A percentile compares a stretch with the other conserved stretches of the same genome.
phyloP scores from a whole-genome alignment of 441 rosid genomes.

The Populus hybrid region DNA sequence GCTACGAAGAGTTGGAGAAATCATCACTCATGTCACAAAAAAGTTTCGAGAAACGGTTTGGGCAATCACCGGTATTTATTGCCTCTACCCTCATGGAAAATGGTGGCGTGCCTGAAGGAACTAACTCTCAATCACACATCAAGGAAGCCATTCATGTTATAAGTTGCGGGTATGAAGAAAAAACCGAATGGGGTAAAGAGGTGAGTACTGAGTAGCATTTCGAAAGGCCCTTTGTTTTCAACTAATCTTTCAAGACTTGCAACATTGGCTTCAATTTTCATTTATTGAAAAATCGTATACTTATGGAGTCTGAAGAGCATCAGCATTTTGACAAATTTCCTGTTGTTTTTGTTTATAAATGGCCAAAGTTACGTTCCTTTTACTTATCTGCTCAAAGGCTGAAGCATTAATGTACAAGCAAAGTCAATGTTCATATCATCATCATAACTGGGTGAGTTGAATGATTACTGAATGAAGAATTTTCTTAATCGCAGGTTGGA shows the following conservation, averaged over 20 bases:
- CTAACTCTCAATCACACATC: conserved; percentile 55
- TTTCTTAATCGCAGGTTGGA: conserved; percentile 56
- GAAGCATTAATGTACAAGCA: not conserved
- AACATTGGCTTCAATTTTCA: not conserved
- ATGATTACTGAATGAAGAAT: not conserved
- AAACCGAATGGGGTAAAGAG: conserved; percentile 99
- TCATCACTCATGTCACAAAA: conserved; percentile 85
- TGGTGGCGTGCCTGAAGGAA: conserved; percentile 85
- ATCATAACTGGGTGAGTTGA: not conserved
- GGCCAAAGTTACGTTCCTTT: not conserved
- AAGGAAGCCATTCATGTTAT: conserved; percentile 95
- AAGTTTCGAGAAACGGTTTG: conserved; percentile 84
- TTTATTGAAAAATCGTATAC: not conserved
- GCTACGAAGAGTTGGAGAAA: conserved; percentile 80
- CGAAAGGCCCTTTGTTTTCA: not conserved
- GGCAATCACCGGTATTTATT: conserved; percentile 80
- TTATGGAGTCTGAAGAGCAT: not conserved
- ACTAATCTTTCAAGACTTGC: not conserved
- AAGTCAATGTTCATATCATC: conserved; percentile 12
- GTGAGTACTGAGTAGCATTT: conserved; percentile 27
- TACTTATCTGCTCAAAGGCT: not conserved
- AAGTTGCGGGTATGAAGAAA: conserved; percentile 86
- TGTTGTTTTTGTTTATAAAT: not conserved
- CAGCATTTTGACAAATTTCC: not conserved
- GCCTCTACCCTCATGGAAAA: conserved; percentile 86